phyloP scores from a whole-genome alignment of 2,329 filamentous ascomycete species.

The Stromatinia cepivora region DNA sequence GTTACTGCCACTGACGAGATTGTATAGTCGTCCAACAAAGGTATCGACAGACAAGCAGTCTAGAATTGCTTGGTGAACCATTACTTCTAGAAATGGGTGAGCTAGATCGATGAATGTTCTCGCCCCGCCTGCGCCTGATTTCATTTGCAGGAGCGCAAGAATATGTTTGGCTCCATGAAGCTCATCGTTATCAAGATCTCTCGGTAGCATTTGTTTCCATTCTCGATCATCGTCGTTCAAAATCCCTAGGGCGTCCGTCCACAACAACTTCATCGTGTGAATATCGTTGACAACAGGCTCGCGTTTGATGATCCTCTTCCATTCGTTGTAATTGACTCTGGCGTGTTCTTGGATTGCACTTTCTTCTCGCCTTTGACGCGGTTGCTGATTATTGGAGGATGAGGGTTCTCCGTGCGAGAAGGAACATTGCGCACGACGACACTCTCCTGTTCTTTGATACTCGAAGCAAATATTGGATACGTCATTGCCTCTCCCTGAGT shows the following conservation, averaged over 20 bases:
- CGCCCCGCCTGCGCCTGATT: not conserved
- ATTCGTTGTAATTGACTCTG: slow-evolving; percentile 26
- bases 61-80: slow-evolving; percentile 13
- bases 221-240: slow-evolving; percentile 26
- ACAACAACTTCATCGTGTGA: slow-evolving; percentile 24
- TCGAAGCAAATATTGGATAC: too few species aligned
- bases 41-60: slow-evolving; percentile 20
- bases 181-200: slow-evolving; percentile 27
- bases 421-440: too few species aligned
- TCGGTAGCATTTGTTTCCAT: slow-evolving; percentile 27
- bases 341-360: slow-evolving; percentile 22
- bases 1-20: slow-evolving; percentile 21
- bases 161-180: slow-evolving; percentile 13
- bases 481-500: too few species aligned
- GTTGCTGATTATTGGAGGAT: not conserved
- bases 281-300: slow-evolving; percentile 24
- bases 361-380: slow-evolving; percentile 25
- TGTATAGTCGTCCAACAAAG: slow-evolving; percentile 16
- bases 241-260: slow-evolving; percentile 27
- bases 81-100: slow-evolving; percentile 16
- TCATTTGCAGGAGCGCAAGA: slow-evolving; percentile 11
- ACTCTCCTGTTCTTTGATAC: too few species aligned
- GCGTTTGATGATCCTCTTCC: slow-evolving; percentile 28
- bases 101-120: slow-evolving; percentile 7
- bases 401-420: too few species aligned